phyloP scores from a whole-genome alignment of 2,329 filamentous ascomycete genomes.

The Alternaria sp. region DNA sequence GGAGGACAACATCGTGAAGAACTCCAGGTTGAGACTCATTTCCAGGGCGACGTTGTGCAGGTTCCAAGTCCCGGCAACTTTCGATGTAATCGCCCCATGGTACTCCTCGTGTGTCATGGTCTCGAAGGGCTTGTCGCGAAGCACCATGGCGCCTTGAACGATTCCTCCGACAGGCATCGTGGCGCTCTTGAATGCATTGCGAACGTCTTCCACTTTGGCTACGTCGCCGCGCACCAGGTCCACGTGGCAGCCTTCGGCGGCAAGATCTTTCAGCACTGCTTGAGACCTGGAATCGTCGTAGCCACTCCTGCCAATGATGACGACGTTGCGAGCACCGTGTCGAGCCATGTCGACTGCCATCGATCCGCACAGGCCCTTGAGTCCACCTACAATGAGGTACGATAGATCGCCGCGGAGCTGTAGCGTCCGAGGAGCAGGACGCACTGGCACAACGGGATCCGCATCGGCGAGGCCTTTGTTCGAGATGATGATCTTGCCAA shows the following conservation, averaged over 20 bases:
- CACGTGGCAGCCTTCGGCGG: conserved; percentile 14
- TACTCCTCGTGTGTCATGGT: conserved; percentile 20
- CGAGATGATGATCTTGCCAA: conserved; percentile 51
- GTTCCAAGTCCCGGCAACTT: conserved; percentile 33
- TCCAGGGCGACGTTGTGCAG: conserved; percentile 21
- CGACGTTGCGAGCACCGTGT: conserved; percentile 22
- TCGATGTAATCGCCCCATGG: conserved; percentile 12
- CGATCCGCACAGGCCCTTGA: conserved; percentile 25
- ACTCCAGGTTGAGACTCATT: conserved; percentile 35
- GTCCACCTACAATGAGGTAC: conserved; percentile 31
- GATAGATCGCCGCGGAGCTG: conserved; percentile 1
- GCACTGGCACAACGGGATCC: background rate
- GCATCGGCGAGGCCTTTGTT: background rate
- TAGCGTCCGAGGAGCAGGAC: background rate
- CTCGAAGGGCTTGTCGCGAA: conserved; percentile 10
- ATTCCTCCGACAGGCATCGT: conserved; percentile 13
- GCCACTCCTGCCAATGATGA: conserved; percentile 19
- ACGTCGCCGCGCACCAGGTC: conserved; percentile 9
- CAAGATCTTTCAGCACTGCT: conserved; percentile 8
- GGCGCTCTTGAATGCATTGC: background rate
- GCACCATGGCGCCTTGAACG: conserved; percentile 2
- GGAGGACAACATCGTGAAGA: conserved; percentile 50
- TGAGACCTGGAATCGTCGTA: background rate
- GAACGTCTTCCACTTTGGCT: conserved; percentile 3
- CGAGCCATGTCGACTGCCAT: conserved; percentile 23